phyloP scores from a whole-genome alignment of 352 stramenopile species.

The Aphanomyces invadans region DNA sequence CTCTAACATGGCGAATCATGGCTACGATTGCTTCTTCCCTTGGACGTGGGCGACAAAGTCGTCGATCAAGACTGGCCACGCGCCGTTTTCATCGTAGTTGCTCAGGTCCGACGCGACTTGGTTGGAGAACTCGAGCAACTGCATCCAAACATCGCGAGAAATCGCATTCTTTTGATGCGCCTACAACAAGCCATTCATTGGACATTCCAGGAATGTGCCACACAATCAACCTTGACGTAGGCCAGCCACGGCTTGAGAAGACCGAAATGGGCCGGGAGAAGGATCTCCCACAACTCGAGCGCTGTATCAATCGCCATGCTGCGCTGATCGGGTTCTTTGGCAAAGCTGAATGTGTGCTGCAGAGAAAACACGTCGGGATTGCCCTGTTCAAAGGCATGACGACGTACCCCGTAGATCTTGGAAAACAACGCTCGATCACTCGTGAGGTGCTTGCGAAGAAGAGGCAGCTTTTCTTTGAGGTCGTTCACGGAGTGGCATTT shows the following conservation, averaged over 20 bases:
- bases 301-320: slow-evolving; percentile 68
- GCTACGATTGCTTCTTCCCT: slow-evolving; percentile 32
- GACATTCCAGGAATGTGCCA: background rate
- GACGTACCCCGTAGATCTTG: slow-evolving; percentile 75
- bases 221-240: slow-evolving; percentile 35
- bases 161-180: slow-evolving; percentile 63
- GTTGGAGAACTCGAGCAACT: slow-evolving; percentile 72
- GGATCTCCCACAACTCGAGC: slow-evolving; percentile 57
- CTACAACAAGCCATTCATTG: slow-evolving; percentile 18
- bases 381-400: background rate
- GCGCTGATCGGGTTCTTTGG: slow-evolving; percentile 78
- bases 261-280: slow-evolving; percentile 57
- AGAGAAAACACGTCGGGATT: background rate
- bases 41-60: slow-evolving; percentile 75
- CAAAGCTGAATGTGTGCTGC: slow-evolving; percentile 76
- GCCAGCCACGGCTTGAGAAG: slow-evolving; percentile 58
- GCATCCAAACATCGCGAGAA: slow-evolving; percentile 79
- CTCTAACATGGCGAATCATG: background rate
- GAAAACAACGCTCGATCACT: slow-evolving; percentile 51
- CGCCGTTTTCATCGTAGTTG: slow-evolving; percentile 84
- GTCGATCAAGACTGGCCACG: slow-evolving; percentile 79
- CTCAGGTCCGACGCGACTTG: slow-evolving; percentile 63
- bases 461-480: slow-evolving; percentile 41
- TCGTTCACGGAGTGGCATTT: slow-evolving; percentile 50
- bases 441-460: slow-evolving; percentile 43